Base-by-base conservation (phyloP, 768 basidiomycete species). In the Ramaria sp. region DNA sequence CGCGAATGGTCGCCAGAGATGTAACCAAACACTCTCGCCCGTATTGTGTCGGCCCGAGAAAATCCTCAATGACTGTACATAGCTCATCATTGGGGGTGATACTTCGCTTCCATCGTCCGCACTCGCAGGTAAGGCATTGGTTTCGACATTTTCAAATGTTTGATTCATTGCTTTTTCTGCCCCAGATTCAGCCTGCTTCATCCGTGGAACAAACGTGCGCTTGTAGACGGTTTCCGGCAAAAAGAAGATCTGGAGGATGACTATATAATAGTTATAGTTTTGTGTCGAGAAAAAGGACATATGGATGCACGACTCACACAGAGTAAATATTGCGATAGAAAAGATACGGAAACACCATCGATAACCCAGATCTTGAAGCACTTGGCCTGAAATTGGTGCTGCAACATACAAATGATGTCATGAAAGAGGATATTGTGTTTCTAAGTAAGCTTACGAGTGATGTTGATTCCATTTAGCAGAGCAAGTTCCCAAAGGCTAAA, bases 331-430 rank as follows among this genome's bases (percentile, higher is more conserved):
- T 22, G 58, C 56, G 6, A 59, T 58, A 2, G 58, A 43, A 56
- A 57, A 57, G 7, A 61, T 56, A 39, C 56, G 41, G 48, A 59
- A 59, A n/a, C 56, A 52, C 54, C 58, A 60, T 48, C 58, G 41
- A 55, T 55, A 60, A 24, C 58, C 56, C 9, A 59, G 44, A 34
- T 57, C 12, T n/a, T 53, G 50, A 27, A 59, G 52, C 12, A 59
- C 48, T 42, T 58, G 57, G 15, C 52, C 58, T 3, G 58, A 42
- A 18, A 59, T 58, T n/a, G 58, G 58, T 20, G 44, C 51, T 57
- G 22, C 22, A 18, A 13, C 2, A 32, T 8, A 28, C 5, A n/a
- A 34, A 10, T 18, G 10, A 25, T 18, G 42, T 42, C 30, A 7
- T 13, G 34, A 10, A 5, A 48, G 22, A 15, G n/a, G 16, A 28